A percentile compares a stretch with the other conserved stretches of the same genome.
phyloP scores from a whole-genome alignment of 805 yeast species.

The Candida pini region DNA sequence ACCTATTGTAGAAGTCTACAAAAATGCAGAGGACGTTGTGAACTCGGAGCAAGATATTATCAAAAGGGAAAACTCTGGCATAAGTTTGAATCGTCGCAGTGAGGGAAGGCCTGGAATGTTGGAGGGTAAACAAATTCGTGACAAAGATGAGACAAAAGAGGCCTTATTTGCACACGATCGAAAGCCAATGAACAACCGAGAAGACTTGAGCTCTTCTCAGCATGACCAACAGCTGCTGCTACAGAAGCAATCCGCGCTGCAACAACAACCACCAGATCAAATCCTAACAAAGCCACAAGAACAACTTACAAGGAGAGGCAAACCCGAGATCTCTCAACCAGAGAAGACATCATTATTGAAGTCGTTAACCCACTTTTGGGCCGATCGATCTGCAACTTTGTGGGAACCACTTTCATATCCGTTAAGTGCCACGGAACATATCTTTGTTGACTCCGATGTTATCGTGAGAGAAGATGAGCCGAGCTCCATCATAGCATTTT shows the following conservation, averaged over 20 bases:
- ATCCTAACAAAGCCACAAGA: slow-evolving; percentile 1
- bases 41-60: slow-evolving; percentile 35
- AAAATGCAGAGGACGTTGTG: slow-evolving; percentile 84
- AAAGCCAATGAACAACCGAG: neutral
- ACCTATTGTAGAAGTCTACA: slow-evolving; percentile 88
- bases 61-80: slow-evolving; percentile 9
- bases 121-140: neutral
- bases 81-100: no score
- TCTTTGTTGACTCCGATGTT: slow-evolving; percentile 90
- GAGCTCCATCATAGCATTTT: slow-evolving; percentile 87
- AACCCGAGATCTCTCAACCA: slow-evolving; percentile 35
- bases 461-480: slow-evolving; percentile 96
- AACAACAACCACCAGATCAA: slow-evolving; percentile 1
- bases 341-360: slow-evolving; percentile 78
- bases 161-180: neutral
- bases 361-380: slow-evolving; percentile 90
- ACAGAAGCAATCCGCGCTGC: slow-evolving; percentile 1
- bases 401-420: slow-evolving; percentile 94
- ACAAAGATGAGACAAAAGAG: neutral
- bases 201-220: no score
- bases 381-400: slow-evolving; percentile 89
- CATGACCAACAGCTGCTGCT: neutral
- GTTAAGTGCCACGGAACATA: slow-evolving; percentile 72
- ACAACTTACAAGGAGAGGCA: slow-evolving; percentile 8
- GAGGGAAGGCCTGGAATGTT: no score